Base-by-base conservation (phyloP, 192 early-diverging fungal species). In the Coemansia erecta region DNA sequence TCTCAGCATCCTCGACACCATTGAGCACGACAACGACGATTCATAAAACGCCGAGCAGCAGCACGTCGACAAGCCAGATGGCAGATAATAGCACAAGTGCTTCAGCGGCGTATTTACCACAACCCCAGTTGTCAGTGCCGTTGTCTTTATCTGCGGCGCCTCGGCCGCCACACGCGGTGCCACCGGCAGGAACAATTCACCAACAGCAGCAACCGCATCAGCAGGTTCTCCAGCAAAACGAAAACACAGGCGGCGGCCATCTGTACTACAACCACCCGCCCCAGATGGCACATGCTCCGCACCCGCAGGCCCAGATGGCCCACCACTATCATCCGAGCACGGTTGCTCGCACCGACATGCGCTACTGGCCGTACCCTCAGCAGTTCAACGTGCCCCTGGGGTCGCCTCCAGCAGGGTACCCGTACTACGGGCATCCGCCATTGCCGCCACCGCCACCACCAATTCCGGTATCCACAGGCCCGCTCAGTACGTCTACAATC, bases 331-430 rank as follows among this genome's bases (percentile, higher is more conserved):
- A 45, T 12, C 40, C 54, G 2, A 56, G 13, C 40, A 9, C 22
- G 14, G 22, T 15, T 18, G 19, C 40, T 7, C 39, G 54, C 12
- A 24, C 45, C 1, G 73, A 70, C 53, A 52, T 63, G 56, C 73
- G 73, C 40, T 77, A 56, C 58, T 70, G 68, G 73, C 73, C 73
- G 39, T 77, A 77, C 58, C 73, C 73, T 37, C 50, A 35, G 45
- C 61, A 48, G n/a, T 50, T 50, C 19, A 53, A 43, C 22, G 26
- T 31, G 59, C 66, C 23, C 6, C 14, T 31, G 59, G 19, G 35
- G 45, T 14, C 24, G 40, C 31, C 60, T 21, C 37, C 26, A 33
- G 13, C 43, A 42, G 40, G n/a, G 9, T 33, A 39, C 13, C 35
- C 52, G 33, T 39, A 62, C 22, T 54, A 47, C 31, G 22, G 19